Evolutionary conservation across 1,139 yeast species (phyloP).

Genomic region (Geotrichum reessii): DNA sequence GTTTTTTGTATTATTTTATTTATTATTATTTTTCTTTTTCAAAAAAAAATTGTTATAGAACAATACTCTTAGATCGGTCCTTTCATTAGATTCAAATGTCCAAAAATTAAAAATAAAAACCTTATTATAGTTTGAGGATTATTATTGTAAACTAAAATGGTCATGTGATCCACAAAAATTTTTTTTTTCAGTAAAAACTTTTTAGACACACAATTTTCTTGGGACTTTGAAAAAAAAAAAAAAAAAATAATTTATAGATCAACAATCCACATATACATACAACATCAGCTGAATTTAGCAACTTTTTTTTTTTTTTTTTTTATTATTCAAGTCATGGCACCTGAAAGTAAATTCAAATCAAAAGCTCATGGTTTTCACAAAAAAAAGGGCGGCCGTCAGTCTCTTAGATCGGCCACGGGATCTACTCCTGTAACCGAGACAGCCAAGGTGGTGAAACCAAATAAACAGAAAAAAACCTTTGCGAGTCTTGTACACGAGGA

Average conservation of each 20-base stretch:
- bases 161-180: not conserved
- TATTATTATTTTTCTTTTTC: too few species aligned
- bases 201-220: too few species aligned
- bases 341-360: not conserved
- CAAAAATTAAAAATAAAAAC: too few species aligned
- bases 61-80: too few species aligned
- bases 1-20: too few species aligned
- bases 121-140: not conserved
- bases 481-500: constrained; percentile 31
- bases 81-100: too few species aligned
- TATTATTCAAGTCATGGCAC: constrained; percentile 2
- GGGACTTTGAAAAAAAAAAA: not conserved
- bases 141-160: not conserved
- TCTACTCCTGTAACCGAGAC: not conserved
- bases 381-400: constrained; percentile 12
- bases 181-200: not conserved
- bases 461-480: constrained; percentile 28
- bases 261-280: too few species aligned
- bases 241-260: too few species aligned
- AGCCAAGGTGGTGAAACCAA: constrained; percentile 12
- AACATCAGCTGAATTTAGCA: too few species aligned
- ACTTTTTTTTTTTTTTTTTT: not conserved
- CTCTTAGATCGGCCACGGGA: constrained; percentile 7
- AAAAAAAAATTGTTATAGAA: too few species aligned
- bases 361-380: not conserved